These are phyloP conservation scores for Erodium trifolium DNA, from an alignment of 441 rosid species.

Conservation along the genomic window DNA sequence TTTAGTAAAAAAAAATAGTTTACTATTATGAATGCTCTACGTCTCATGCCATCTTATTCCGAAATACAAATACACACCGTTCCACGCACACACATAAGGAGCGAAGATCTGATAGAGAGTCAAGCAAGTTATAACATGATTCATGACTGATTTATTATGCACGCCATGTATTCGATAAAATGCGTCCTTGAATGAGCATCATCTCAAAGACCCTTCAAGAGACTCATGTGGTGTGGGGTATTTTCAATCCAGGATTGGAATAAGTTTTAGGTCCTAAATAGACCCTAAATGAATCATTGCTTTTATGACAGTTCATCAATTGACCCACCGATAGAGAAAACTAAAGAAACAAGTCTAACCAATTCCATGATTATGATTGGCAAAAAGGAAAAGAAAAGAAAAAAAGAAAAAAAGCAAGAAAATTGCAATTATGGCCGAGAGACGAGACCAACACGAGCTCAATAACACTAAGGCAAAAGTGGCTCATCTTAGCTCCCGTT, in stretches of 20 bases:
- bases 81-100: no score
- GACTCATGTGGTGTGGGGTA: neutral
- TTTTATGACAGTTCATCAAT: neutral
- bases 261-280: neutral
- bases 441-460: no score
- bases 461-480: neutral
- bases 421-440: no score
- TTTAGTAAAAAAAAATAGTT: no score
- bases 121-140: no score
- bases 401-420: no score
- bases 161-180: neutral
- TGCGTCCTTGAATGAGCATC: neutral
- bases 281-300: neutral
- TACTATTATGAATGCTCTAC: no score
- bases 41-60: no score
- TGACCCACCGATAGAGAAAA: neutral
- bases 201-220: neutral
- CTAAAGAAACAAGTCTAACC: neutral
- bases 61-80: no score
- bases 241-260: no score
- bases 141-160: no score
- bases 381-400: neutral
- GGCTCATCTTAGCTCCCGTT: neutral
- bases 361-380: neutral
- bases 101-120: no score